Base-by-base conservation (phyloP, 441 rosid species). In the Gossypium lobatum region DNA sequence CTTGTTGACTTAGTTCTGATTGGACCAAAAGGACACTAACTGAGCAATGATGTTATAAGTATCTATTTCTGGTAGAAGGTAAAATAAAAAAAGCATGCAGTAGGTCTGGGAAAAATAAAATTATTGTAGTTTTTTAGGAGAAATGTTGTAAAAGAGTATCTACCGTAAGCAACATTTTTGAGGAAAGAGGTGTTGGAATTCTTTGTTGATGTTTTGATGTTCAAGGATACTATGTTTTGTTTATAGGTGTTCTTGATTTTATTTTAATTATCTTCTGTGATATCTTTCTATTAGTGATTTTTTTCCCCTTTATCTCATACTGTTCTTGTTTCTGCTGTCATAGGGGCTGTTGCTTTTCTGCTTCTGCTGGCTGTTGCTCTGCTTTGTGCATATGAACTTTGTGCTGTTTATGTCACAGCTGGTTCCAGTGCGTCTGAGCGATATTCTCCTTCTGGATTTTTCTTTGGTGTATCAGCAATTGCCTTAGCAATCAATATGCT, bases 401-500 rank as follows among this genome's bases (percentile, higher is more conserved):
- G 97, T 82, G 99, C 98, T 80, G 98, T 93, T 70, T 96, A 96
- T 83, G 96, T 96, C 73, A 94, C 97, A 34, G 93, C 97, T 77
- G 91, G 98, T 75, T 86, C 86, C 20, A 86, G 84, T 82, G 98
- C 98, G 73, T 93, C 99, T 34, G 92, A 89, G 84, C 90, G 87
- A 52, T 96, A 92, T 86, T 96, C 98, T 65, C 95, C 98, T 31
- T 96, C 98, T 71, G 99, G 98, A 72, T 94, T 96, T 91, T 92
- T 96, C 83, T 96, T 96, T 74, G 98, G 98, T 70, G 97, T 96
- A 52, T 94, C 99, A 6, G 99, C 98, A 64, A 93, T 94, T 74
- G 95, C 98, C 61, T 82, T 96, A 86, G 99, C 99, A 64, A 88
- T 91, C 80, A 96, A 96, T 83, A 96, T 94, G 99, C 98, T 96